These are phyloP conservation scores for Penicillium verrucosum DNA, from an alignment of 2,329 filamentous ascomycete genomes.

Conservation along the genomic window DNA sequence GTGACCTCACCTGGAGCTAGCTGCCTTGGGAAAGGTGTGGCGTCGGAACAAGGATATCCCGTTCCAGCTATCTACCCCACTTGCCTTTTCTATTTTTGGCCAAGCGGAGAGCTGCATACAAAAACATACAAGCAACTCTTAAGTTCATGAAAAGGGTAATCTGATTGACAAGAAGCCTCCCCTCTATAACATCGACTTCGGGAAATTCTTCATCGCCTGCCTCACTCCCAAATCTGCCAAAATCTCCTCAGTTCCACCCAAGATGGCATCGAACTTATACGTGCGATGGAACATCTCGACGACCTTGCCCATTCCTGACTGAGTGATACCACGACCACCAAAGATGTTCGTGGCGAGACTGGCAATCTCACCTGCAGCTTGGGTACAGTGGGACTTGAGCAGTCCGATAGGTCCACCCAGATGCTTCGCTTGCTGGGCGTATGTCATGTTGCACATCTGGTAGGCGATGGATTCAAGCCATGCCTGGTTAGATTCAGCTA, in stretches of 20 bases:
- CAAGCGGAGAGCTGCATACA: not conserved
- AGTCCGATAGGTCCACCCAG: constrained; percentile 79
- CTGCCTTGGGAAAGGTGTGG: not conserved
- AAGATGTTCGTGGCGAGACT: constrained; percentile 84
- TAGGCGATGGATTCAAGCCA: constrained; percentile 83
- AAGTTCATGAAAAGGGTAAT: not conserved
- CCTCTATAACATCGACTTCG: constrained; percentile 72
- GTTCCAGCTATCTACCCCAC: constrained; percentile 5
- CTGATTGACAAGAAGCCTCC: not conserved
- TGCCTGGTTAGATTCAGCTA: constrained; percentile 76
- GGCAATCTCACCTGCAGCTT: constrained; percentile 76
- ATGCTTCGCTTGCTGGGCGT: constrained; percentile 69
- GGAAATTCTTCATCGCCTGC: constrained; percentile 80
- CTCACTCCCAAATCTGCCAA: constrained; percentile 76
- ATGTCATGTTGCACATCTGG: constrained; percentile 84
- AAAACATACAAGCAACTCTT: not conserved
- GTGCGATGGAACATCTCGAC: constrained; percentile 82
- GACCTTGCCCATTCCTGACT: constrained; percentile 76
- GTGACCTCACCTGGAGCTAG: constrained; percentile 1
- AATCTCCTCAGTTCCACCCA: constrained; percentile 81
- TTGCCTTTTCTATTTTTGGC: constrained; percentile 2
- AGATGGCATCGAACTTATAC: constrained; percentile 75
- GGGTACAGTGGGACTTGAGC: constrained; percentile 74
- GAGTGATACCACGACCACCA: constrained; percentile 75
- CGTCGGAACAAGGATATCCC: constrained; percentile 2